phyloP scores from a whole-genome alignment of 2,329 filamentous ascomycete genomes.

The Penicillium crustosum region DNA sequence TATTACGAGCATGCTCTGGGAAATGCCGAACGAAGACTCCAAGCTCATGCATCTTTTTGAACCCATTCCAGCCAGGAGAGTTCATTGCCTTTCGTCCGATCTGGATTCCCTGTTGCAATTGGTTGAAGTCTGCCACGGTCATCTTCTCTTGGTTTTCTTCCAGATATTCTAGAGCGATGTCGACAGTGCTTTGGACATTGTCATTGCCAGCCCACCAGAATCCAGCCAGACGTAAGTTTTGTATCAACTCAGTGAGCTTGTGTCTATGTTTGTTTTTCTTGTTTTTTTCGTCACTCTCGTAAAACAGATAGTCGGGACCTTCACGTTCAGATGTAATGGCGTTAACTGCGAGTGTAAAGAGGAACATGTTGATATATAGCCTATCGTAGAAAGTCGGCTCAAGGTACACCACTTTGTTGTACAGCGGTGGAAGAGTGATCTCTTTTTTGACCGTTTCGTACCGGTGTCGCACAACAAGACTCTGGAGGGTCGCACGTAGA shows the following conservation, averaged over 20 bases:
- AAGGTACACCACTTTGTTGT: conserved; percentile 69
- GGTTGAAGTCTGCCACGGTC: conserved; percentile 57
- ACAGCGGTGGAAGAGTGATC: conserved; percentile 67
- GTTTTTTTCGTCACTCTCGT: conserved; percentile 49
- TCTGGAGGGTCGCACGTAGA: conserved; percentile 69
- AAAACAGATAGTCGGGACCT: conserved; percentile 86
- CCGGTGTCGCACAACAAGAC: conserved; percentile 77
- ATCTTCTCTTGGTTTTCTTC: conserved; percentile 61
- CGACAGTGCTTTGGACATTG: conserved; percentile 63
- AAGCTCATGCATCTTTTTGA: conserved; percentile 73
- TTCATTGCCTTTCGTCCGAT: conserved; percentile 60
- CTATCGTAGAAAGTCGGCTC: conserved; percentile 84
- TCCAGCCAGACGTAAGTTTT: conserved; percentile 77
- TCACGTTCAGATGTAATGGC: conserved; percentile 81
- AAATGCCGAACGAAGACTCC: conserved; percentile 71
- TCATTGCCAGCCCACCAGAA: conserved; percentile 84
- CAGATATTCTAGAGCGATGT: conserved; percentile 68
- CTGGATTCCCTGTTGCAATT: conserved; percentile 65
- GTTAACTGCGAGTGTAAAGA: conserved; percentile 81
- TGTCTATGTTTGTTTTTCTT: conserved; percentile 59
- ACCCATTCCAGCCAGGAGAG: conserved; percentile 64
- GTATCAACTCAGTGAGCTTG: conserved; percentile 64
- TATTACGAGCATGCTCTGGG: conserved; percentile 57
- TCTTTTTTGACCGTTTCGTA: conserved; percentile 66
- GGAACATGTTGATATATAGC: conserved; percentile 78